A percentile compares a stretch with the other conserved stretches of the same genome.
Evolutionary conservation across 2,329 filamentous ascomycete genomes (phyloP).

Genomic region (Bipolaris oryzae): DNA sequence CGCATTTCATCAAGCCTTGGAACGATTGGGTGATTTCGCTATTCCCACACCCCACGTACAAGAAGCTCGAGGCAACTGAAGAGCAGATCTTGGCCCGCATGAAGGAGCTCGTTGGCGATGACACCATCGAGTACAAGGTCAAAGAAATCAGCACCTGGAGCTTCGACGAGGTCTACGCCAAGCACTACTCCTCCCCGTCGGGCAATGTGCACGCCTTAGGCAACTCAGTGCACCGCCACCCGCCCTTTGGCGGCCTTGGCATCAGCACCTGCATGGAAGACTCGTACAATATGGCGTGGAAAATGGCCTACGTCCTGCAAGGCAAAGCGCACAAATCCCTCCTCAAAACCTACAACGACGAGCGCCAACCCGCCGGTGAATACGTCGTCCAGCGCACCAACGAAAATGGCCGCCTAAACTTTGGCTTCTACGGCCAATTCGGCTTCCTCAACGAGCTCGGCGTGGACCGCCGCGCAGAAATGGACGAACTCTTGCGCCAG

Average conservation of each 20-base stretch:
- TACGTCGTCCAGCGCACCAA: conserved; percentile 10
- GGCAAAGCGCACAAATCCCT: conserved; percentile 4
- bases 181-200: not conserved
- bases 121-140: conserved; percentile 7
- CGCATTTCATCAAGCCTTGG: conserved; percentile 10
- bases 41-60: conserved; percentile 9
- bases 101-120: conserved; percentile 8
- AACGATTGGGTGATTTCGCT: conserved; percentile 6
- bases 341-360: conserved; percentile 1
- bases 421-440: conserved; percentile 2
- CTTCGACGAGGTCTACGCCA: conserved; percentile 9
- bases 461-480: not conserved
- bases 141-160: conserved; percentile 9
- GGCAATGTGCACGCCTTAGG: conserved; percentile 9
- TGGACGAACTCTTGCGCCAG: not conserved
- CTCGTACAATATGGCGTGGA: conserved; percentile 61
- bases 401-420: conserved; percentile 7
- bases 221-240: conserved; percentile 48
- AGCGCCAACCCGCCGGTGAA: conserved; percentile 10
- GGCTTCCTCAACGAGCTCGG: not conserved
- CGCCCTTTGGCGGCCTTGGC: conserved; percentile 67
- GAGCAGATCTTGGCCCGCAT: conserved; percentile 6
- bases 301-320: conserved; percentile 41
- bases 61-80: conserved; percentile 3
- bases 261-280: conserved; percentile 74